Evolutionary conservation across 352 stramenopile genomes (phyloP), one percentile per base, ranked within the genome.

Genomic region (Phytophthora hybrid): DNA sequence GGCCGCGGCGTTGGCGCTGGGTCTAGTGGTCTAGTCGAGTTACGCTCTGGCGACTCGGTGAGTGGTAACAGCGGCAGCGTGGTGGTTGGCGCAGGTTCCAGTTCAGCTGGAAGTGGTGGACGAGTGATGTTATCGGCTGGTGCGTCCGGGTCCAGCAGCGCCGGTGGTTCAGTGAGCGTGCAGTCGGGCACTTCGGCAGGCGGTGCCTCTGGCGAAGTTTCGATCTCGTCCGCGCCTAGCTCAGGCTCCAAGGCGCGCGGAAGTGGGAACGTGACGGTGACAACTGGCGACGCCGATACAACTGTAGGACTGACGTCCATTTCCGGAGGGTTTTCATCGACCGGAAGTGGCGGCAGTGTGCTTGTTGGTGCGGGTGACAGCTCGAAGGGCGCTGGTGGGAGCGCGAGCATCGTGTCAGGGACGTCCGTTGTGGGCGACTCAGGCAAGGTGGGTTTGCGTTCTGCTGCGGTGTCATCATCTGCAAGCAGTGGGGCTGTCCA

Each of bases 401-500:
- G 44, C 26, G 64, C 70, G 59, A 62, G 55, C 39, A 61, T 73
- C 49, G 31, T 37, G 31, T 66, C 60, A 10, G 60, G 60, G 4
- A 41, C 63, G 44, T 68, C 55, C 26, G 47, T 44, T 47, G 11
- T 46, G 23, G 47, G 44, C 56, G 47, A 32, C 46, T 68, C 56
- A 55, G 57, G 67, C 41, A 60, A 41, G 46, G 59, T 61, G 47
- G 26, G 9, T 19, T 61, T 60, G 62, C 62, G 51, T 19, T 61
- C 62, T 37, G 57, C 41, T 52, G 54, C n/a, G 31, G 47, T 67
- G 55, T 52, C 47, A 18, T 60, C 73, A 8, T 60, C 63, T 3
- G 44, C 54, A 21, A 66, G 41, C 26, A 77, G 63, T 49, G 69
- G 69, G 2, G 39, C 47, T 4, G 59, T 77, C 39, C 31, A 60